Base-by-base conservation (phyloP, 2,329 filamentous ascomycete genomes). In the Fusarium foetens region DNA sequence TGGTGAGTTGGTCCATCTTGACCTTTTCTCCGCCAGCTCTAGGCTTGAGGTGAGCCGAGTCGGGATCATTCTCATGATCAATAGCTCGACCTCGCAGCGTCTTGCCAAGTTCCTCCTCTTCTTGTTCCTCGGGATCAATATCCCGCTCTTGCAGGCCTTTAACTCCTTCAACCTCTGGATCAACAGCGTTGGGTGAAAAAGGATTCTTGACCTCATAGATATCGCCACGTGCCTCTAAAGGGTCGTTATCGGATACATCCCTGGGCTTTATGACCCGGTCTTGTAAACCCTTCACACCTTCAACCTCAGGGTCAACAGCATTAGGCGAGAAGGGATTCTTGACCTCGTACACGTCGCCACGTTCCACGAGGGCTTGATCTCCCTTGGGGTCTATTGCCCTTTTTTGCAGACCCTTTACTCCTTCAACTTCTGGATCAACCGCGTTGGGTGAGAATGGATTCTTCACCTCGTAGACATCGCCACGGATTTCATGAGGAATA, bases 1-100 rank as follows among this genome's bases (percentile, higher is more conserved):
- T 86, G 42, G 63, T 66, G 6, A 83, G 71, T 23, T 83, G 79
- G 1, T 70, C 48, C 16, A 85, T 48, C 1, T 71, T 71, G 55
- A 82, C 81, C 5, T 58, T 66, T 31, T 77, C 69, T 25, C 70
- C 68, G 4, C 65, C 36, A 36, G 53, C 59, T 4, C 71, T 33
- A 23, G 65, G 51, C 12, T 54, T 36, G 6, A 65, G 53, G 25
- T 75, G 65, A 35, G 59, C 36, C 8, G 43, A 43, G 11, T 63
- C 55, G 9, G 66, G 58, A n/a, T 64, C 33, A 29, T 42, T 41
- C 31, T 68, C 36, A 27, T 17, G 27, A n/a, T 68, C 65, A 7
- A 68, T 25, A 42, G 48, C 63, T 12, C 42, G 48, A 4, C 65
- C 64, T 33, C 41, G 31, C 5, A 68, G 23, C 2, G 38, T 27